These are phyloP conservation scores for Colletotrichum sp. DNA, from an alignment of 2,329 filamentous ascomycete species.

Conservation along the genomic window DNA sequence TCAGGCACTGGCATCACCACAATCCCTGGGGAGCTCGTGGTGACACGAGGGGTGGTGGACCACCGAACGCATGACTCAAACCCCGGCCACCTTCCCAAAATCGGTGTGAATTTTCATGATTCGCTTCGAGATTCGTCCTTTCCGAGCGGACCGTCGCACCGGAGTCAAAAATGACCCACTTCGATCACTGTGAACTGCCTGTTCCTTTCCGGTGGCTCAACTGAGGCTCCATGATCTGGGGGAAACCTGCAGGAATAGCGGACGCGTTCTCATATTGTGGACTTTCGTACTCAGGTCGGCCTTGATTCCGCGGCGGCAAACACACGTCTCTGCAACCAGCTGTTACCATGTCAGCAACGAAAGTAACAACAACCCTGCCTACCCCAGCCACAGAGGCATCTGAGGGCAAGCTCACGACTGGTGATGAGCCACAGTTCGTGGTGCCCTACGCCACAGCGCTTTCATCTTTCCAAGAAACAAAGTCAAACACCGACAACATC, in stretches of 20 bases:
- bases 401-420: neutral
- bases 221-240: neutral
- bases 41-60: neutral
- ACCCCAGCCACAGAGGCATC: neutral
- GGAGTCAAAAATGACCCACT: neutral
- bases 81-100: neutral
- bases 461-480: neutral
- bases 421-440: neutral
- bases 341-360: neutral
- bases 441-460: neutral
- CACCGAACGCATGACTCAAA: neutral
- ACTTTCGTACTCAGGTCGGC: neutral
- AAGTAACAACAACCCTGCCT: neutral
- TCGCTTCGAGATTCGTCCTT: neutral
- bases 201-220: neutral
- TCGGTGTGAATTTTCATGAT: neutral
- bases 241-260: neutral
- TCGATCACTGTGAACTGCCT: neutral
- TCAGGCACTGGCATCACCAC: neutral
- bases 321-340: neutral
- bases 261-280: neutral
- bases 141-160: neutral
- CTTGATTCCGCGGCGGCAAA: neutral
- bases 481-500: neutral
- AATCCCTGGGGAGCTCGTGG: neutral